A percentile compares a stretch with the other conserved stretches of the same genome.
phyloP scores from a whole-genome alignment of 768 basidiomycete species.

The Hortiboletus flavorubellus region DNA sequence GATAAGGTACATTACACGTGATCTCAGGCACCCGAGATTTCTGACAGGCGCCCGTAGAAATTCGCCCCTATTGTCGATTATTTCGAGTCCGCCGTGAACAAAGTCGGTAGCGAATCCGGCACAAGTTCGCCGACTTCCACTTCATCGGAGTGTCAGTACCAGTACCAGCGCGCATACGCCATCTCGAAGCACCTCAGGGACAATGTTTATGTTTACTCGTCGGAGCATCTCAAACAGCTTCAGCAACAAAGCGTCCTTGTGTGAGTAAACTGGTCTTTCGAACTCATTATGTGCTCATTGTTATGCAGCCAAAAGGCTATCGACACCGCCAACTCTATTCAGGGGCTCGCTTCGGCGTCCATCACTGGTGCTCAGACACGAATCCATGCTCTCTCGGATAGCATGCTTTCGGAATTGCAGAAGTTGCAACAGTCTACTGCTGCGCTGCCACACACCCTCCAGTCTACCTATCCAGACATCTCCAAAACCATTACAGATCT shows the following conservation, averaged over 20 bases:
- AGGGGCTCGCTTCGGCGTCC: slow-evolving; percentile 55
- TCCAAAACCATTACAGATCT: slow-evolving; percentile 53
- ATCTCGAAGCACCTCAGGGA: slow-evolving; percentile 64
- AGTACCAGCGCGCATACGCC: slow-evolving; percentile 71
- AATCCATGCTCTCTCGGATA: slow-evolving; percentile 59
- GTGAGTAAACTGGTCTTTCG: slow-evolving; percentile 37
- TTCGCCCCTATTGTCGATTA: slow-evolving; percentile 76
- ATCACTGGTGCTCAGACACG: slow-evolving; percentile 51
- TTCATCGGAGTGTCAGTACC: slow-evolving; percentile 60
- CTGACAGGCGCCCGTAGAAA: slow-evolving; percentile 38
- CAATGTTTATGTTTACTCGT: slow-evolving; percentile 61
- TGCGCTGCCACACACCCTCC: slow-evolving; percentile 56
- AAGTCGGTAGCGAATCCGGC: slow-evolving; percentile 42
- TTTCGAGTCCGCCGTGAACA: slow-evolving; percentile 58
- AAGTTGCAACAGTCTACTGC: slow-evolving; percentile 60
- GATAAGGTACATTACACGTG: slow-evolving; percentile 57
- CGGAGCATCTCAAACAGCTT: slow-evolving; percentile 68
- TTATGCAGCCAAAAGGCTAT: slow-evolving; percentile 60
- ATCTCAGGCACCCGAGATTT: slow-evolving; percentile 8
- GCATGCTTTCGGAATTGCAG: slow-evolving; percentile 63
- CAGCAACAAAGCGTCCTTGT: slow-evolving; percentile 63
- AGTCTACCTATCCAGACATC: slow-evolving; percentile 56
- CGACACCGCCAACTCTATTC: slow-evolving; percentile 63
- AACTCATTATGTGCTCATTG: slow-evolving; percentile 5
- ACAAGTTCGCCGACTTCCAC: slow-evolving; percentile 44